A percentile compares a stretch with the other conserved stretches of the same genome.
These are phyloP conservation scores for Paraleonurus japonicus DNA, from an alignment of 257 asterid species.

Conservation along the genomic window DNA sequence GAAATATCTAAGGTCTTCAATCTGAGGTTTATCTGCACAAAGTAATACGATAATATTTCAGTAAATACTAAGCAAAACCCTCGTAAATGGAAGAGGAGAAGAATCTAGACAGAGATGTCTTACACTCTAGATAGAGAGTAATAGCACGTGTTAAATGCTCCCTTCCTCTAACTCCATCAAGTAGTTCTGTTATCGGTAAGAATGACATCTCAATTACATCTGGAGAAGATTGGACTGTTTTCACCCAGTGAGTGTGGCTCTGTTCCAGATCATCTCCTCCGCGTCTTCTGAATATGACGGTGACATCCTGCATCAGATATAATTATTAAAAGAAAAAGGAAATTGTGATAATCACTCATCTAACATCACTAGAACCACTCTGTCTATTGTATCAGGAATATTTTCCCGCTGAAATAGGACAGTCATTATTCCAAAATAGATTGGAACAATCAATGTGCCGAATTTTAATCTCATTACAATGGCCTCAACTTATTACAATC, in stretches of 20 bases:
- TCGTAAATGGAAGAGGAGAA: neutral
- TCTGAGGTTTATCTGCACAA: slow-evolving; percentile 81
- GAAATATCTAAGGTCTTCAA: slow-evolving; percentile 81
- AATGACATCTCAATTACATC: slow-evolving; percentile 89
- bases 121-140: slow-evolving; percentile 74
- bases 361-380: neutral
- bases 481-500: neutral
- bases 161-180: slow-evolving; percentile 66
- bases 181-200: slow-evolving; percentile 60
- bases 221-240: slow-evolving; percentile 69
- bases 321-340: neutral
- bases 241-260: slow-evolving; percentile 72
- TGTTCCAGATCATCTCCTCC: slow-evolving; percentile 93
- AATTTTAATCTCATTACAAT: neutral
- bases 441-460: neutral
- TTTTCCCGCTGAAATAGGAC: neutral
- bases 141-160: slow-evolving; percentile 75
- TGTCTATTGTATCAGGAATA: neutral
- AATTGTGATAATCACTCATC: neutral
- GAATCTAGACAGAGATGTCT: slow-evolving; percentile 19
- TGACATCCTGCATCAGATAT: slow-evolving; percentile 63
- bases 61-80: neutral
- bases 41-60: slow-evolving; percentile 18
- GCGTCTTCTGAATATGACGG: slow-evolving; percentile 80
- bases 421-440: neutral